Evolutionary conservation across 2,329 filamentous ascomycete genomes (phyloP), one percentile per base, ranked within the genome.

Genomic region (Phaeosphaeria sp.): DNA sequence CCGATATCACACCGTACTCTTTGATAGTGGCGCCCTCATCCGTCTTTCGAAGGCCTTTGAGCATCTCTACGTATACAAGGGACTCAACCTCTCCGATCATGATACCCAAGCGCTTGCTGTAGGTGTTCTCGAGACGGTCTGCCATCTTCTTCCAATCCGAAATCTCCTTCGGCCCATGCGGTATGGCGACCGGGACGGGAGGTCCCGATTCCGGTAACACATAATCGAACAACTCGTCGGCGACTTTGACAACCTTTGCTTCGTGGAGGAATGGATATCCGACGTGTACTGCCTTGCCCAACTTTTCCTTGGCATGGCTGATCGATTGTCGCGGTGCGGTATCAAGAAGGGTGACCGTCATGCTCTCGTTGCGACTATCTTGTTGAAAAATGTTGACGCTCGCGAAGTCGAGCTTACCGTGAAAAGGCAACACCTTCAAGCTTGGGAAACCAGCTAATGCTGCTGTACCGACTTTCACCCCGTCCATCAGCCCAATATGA

Each of bases 221-320:
- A 72, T 97, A 99, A 68, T 91, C 90, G 74, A 98, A 98, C 25
- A 98, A 83, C 75, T 98, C 94, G 73, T 99, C 95, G 0, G 93
- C 94, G 1, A 98, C 91, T 54, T 89, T 89, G 51, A 92, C 84
- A 27, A 99, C 89, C 79, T 94, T 94, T 52, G 92, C 95, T 79
- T 99, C 96, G 68, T 96, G 91, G 63, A 99, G 80, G 80, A 97
- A 99, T 1, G 95, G 95, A 72, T 96, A 99, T 39, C 94, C 93
- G 59, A 98, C 91, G 73, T 92, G 92, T 58, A 96, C 93, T 59
- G 89, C 88, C 77, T 94, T 86, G 46, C 93, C 94, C 46, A 99
- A 84, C 72, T 92, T 94, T 50, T 82, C 79, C 74, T 92, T 92
- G 54, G 93, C 93, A 54, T 86, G 80, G 65, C 91, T 88, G 21